A percentile compares a stretch with the other conserved stretches of the same genome.
Evolutionary conservation across 2,329 filamentous ascomycete genomes (phyloP).

Genomic region (Paracoccidioides brasiliensis): DNA sequence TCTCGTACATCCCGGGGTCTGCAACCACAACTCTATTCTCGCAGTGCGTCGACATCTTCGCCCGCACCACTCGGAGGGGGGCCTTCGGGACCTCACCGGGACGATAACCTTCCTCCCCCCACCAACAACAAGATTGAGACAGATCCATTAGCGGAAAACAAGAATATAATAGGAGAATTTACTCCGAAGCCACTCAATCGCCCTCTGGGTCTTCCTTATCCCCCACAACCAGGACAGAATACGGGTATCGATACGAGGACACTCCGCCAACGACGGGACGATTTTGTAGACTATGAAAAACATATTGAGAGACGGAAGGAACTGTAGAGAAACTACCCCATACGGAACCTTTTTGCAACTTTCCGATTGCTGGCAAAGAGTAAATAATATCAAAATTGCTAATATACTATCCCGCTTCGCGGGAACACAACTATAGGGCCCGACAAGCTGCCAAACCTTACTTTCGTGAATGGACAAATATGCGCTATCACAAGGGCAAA

Average conservation of each 20-base stretch:
- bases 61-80: slow-evolving; percentile 1
- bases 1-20: slow-evolving; percentile 22
- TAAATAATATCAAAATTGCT: neutral
- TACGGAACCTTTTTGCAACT: too few relatives aligned
- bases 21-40: slow-evolving; percentile 8
- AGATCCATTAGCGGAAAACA: neutral
- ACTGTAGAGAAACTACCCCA: slow-evolving; percentile 40
- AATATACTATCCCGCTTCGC: too few relatives aligned
- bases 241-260: slow-evolving; percentile 59
- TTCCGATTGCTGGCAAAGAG: too few relatives aligned
- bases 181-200: slow-evolving; percentile 45
- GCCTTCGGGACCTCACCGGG: neutral
- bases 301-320: slow-evolving; percentile 64
- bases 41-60: slow-evolving; percentile 8
- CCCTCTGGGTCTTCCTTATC: slow-evolving; percentile 67
- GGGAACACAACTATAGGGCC: slow-evolving; percentile 38
- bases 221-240: slow-evolving; percentile 69
- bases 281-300: slow-evolving; percentile 75
- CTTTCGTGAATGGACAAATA: slow-evolving; percentile 88
- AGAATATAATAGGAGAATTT: slow-evolving; percentile 19
- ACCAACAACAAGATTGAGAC: neutral
- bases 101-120: neutral
- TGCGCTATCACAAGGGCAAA: slow-evolving; percentile 73
- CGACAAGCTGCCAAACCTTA: slow-evolving; percentile 73
- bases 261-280: slow-evolving; percentile 55